These are phyloP conservation scores for Boletus semigastroideus DNA, from an alignment of 1,284 basidiomycete species.

Conservation along the genomic window DNA sequence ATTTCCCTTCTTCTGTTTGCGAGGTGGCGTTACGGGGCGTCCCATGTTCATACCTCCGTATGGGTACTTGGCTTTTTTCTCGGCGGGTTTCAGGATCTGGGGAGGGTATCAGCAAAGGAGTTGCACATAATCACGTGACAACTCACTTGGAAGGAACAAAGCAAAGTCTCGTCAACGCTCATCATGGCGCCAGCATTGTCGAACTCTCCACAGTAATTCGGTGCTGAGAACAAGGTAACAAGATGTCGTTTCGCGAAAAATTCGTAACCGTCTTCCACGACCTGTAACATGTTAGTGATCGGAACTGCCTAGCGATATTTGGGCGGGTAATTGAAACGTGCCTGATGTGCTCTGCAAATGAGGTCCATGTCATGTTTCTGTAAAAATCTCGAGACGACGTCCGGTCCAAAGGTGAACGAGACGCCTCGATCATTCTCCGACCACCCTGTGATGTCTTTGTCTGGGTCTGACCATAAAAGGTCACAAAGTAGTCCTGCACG, in stretches of 20 bases:
- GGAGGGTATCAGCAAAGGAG: constrained; percentile 2
- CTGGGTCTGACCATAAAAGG: constrained; percentile 98
- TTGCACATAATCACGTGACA: constrained; percentile 16
- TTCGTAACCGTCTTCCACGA: constrained; percentile 99
- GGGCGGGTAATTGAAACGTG: constrained; percentile 35
- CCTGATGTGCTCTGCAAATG: constrained; percentile 98
- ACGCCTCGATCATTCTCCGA: constrained; percentile 99
- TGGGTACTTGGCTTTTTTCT: constrained; percentile 96
- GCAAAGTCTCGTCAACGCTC: constrained; percentile 96
- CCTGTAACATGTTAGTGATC: constrained; percentile 44
- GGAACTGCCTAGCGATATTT: constrained; percentile 4
- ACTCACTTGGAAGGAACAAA: constrained; percentile 97
- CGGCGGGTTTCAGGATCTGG: constrained; percentile 97
- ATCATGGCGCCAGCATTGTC: constrained; percentile 99
- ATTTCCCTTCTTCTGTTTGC: constrained; percentile 81
- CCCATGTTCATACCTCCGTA: constrained; percentile 81
- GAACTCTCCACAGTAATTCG: constrained; percentile 98
- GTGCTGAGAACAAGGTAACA: constrained; percentile 96
- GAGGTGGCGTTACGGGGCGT: constrained; percentile 76
- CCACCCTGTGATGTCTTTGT: constrained; percentile 99
- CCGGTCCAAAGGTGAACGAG: constrained; percentile 97
- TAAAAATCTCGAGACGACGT: constrained; percentile 96
- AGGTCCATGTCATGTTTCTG: constrained; percentile 99
- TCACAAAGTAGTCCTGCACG: constrained; percentile 85
- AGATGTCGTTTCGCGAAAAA: constrained; percentile 98